These are phyloP conservation scores for Saitozyma podzolica DNA, from an alignment of 768 basidiomycete species.

Conservation along the genomic window DNA sequence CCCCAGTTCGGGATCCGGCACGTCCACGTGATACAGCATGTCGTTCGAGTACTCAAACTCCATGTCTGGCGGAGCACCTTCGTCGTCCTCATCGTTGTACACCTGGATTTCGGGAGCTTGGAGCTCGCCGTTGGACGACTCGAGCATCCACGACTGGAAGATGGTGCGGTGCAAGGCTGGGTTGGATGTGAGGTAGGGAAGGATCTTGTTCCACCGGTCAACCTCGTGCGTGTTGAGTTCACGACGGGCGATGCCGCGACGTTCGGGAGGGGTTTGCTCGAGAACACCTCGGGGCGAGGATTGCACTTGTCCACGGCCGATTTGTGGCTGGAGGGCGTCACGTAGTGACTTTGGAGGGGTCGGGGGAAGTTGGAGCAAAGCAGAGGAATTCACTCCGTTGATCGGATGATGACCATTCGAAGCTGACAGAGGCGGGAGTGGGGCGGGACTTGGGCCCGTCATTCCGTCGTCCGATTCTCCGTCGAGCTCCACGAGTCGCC, in stretches of 20 bases:
- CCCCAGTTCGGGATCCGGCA: constrained; percentile 68
- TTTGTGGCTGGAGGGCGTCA: not conserved
- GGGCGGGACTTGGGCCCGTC: not conserved
- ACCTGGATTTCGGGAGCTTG: constrained; percentile 68
- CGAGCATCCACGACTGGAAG: constrained; percentile 66
- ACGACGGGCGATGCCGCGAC: constrained; percentile 10
- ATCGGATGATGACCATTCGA: not conserved
- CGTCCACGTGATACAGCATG: constrained; percentile 70
- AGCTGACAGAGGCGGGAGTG: not conserved
- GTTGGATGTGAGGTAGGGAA: constrained; percentile 20
- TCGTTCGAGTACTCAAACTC: constrained; percentile 85
- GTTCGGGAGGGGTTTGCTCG: constrained; percentile 17
- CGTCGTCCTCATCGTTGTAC: constrained; percentile 67
- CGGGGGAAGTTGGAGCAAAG: not conserved
- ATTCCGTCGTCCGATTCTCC: too few relatives aligned
- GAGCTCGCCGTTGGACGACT: constrained; percentile 68
- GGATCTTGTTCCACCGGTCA: constrained; percentile 23
- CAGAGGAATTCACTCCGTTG: too few relatives aligned
- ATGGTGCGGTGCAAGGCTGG: constrained; percentile 54
- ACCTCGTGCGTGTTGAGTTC: constrained; percentile 17
- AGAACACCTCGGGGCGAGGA: not conserved
- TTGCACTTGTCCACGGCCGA: not conserved
- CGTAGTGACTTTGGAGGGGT: not conserved
- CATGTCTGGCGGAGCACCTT: constrained; percentile 69
- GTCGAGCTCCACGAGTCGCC: too few relatives aligned